Percentiles rank a stretch among this genome's conserved stretches.
These are phyloP conservation scores for Ascomycota sp. DNA, from an alignment of 2,329 filamentous ascomycete genomes.

Conservation along the genomic window DNA sequence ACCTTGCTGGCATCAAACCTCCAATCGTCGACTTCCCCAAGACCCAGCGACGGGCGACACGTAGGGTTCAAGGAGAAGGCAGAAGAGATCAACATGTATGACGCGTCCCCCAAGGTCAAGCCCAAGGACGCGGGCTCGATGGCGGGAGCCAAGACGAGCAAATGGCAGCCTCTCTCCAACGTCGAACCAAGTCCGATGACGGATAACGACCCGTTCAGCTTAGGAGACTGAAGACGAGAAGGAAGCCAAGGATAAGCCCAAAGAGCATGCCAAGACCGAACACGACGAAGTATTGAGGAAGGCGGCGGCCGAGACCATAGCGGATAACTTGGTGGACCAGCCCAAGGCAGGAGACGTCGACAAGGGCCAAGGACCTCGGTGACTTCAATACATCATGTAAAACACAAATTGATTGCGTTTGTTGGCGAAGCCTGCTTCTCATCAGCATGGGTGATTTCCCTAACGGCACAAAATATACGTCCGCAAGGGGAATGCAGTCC, in stretches of 20 bases:
- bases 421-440: no score
- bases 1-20: constrained; percentile 55
- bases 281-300: constrained; percentile 44
- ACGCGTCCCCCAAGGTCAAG: constrained; percentile 34
- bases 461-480: not conserved
- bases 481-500: no score
- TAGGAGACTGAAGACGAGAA: constrained; percentile 91
- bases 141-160: constrained; percentile 53
- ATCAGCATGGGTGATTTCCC: no score
- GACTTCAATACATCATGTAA: no score
- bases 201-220: constrained; percentile 89
- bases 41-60: constrained; percentile 25
- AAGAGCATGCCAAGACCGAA: constrained; percentile 29
- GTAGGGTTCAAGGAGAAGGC: constrained; percentile 41
- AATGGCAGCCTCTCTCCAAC: constrained; percentile 86
- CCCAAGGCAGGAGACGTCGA: constrained; percentile 12
- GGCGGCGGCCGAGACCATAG: constrained; percentile 41
- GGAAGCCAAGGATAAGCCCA: constrained; percentile 12
- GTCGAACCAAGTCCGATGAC: constrained; percentile 64
- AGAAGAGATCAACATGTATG: constrained; percentile 65
- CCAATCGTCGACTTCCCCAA: constrained; percentile 29
- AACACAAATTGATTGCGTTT: no score
- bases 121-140: constrained; percentile 26
- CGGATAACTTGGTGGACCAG: constrained; percentile 28
- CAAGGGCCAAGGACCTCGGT: no score